Base-by-base conservation (phyloP, 352 stramenopile genomes). In the Elongisporangium senticosum region DNA sequence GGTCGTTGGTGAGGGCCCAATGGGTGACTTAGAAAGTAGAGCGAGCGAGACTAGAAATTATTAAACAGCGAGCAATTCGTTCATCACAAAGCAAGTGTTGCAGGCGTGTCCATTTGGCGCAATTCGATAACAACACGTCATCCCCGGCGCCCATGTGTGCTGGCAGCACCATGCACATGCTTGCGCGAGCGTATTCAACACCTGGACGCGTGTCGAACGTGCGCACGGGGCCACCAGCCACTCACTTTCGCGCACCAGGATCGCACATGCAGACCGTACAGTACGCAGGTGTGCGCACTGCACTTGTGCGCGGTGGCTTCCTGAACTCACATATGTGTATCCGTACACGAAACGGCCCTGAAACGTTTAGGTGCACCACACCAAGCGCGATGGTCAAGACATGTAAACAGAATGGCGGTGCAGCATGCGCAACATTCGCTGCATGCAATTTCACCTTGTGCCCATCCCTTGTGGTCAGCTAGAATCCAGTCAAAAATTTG, bases 401-500 rank as follows among this genome's bases (percentile, higher is more conserved):
- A 1, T 43, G 33, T 43, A 43, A 43, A 43, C 33, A 43, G 33
- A 43, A 17, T 43, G 33, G 33, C 33, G 33, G 49, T 50, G 56
- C 56, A 61, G 56, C 48, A 47, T 13, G 26, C 4, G 19, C 40
- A 24, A 47, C 19, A 21, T 28, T 48, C 40, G 50, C 17, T n/a
- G 17, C 43, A 39, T 22, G 8, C 22, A 53, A 6, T 19, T 21
- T 17, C 49, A 53, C 19, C 21, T 37, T 55, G 39, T 37, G 40
- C 22, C 49, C 53, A 53, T 61, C 53, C 49, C 50, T 43, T 43
- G 33, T 43, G 33, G 33, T 43, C 33, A 43, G 33, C 7, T 43
- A 59, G 59, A 67, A 69, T 72, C 62, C 58, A 68, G 68, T 54
- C 21, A 26, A 22, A 26, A n/a, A 33, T 26, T 22, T 22, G 20